Evolutionary conservation across 768 basidiomycete genomes (phyloP).

Genomic region (Thelephora aurantiotincta): DNA sequence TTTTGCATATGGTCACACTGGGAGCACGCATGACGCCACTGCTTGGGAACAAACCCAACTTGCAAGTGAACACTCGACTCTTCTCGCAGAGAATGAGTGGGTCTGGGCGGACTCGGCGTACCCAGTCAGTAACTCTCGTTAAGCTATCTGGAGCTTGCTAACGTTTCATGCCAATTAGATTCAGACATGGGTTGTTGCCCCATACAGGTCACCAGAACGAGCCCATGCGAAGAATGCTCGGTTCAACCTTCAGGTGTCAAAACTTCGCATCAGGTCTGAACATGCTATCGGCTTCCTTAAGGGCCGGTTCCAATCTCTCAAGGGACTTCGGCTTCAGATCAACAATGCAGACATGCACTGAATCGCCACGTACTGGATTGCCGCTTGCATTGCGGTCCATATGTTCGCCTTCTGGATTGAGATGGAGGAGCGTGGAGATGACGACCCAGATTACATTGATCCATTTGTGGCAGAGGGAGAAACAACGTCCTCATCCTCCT

Average conservation of each 20-base stretch:
- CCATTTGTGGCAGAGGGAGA: conserved; percentile 16
- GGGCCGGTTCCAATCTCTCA: conserved; percentile 23
- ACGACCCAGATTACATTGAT: conserved; percentile 3
- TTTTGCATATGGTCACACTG: conserved; percentile 16
- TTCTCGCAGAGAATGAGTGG: conserved; percentile 18
- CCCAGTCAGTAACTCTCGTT: conserved; percentile 20
- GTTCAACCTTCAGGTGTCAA: neutral
- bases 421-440: conserved; percentile 7
- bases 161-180: conserved; percentile 7
- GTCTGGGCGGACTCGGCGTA: conserved; percentile 28
- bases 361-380: conserved; percentile 19
- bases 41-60: conserved; percentile 15
- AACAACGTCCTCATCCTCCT: too few relatives aligned
- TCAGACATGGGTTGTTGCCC: conserved; percentile 11
- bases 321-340: conserved; percentile 17
- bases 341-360: conserved; percentile 11
- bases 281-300: conserved; percentile 27
- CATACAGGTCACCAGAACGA: neutral
- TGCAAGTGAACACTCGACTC: conserved; percentile 7
- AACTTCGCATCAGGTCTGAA: conserved; percentile 21
- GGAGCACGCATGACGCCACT: conserved; percentile 21
- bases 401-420: conserved; percentile 17
- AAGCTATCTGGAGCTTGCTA: neutral
- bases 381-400: conserved; percentile 18
- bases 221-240: neutral